These are phyloP conservation scores for Geotrichum carabidarum DNA, from an alignment of 1,139 yeast species.

Conservation along the genomic window DNA sequence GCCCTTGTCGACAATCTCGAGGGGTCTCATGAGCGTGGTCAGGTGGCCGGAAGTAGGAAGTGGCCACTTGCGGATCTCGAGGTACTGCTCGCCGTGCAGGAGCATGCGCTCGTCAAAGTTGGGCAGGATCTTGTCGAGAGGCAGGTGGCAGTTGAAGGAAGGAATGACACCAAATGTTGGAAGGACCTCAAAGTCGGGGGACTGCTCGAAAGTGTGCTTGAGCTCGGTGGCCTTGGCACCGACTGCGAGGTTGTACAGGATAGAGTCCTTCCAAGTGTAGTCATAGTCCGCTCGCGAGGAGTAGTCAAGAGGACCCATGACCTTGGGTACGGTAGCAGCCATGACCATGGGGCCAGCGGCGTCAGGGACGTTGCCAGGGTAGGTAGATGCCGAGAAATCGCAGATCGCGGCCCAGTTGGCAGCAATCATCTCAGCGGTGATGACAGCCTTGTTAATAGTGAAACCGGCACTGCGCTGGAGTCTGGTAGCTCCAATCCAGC, in stretches of 20 bases:
- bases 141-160: constrained; percentile 50
- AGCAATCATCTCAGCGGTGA: constrained; percentile 65
- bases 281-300: constrained; percentile 39
- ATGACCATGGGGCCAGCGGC: constrained; percentile 72
- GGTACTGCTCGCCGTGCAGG: constrained; percentile 92
- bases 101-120: constrained; percentile 80
- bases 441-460: constrained; percentile 48
- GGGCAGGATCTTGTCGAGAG: constrained; percentile 57
- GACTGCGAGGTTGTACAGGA: constrained; percentile 81
- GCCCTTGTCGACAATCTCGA: constrained; percentile 79
- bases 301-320: constrained; percentile 33
- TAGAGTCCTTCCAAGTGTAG: constrained; percentile 65
- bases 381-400: constrained; percentile 56
- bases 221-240: constrained; percentile 81
- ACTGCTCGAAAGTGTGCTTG: constrained; percentile 73
- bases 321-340: constrained; percentile 53
- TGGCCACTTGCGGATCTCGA: constrained; percentile 73
- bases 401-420: constrained; percentile 61
- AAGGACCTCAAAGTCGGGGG: constrained; percentile 74
- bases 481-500: constrained; percentile 92
- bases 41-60: constrained; percentile 61
- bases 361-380: constrained; percentile 66
- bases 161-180: constrained; percentile 93
- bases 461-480: constrained; percentile 93
- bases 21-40: constrained; percentile 58